These are phyloP conservation scores for Pyrenophora graminea DNA, from an alignment of 2,329 filamentous ascomycete species.

Conservation along the genomic window DNA sequence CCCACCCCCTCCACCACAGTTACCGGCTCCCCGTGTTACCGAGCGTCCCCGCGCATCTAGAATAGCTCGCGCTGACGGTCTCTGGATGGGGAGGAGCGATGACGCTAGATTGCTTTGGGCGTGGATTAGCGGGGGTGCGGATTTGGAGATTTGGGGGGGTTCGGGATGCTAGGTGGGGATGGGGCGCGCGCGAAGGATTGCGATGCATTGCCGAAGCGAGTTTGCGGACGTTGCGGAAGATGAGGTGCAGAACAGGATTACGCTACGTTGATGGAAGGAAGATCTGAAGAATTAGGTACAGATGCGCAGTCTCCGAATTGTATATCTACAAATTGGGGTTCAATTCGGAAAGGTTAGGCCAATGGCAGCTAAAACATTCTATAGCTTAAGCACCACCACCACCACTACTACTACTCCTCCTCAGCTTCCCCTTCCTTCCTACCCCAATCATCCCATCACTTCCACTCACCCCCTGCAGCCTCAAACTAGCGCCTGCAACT, in stretches of 20 bases:
- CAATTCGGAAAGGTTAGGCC: no score
- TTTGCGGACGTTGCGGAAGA: no score
- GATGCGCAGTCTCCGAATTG: no score
- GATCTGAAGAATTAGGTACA: no score
- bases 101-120: slow-evolving; percentile 2
- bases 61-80: not conserved
- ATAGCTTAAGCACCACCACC: no score
- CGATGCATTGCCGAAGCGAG: no score
- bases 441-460: slow-evolving; percentile 21
- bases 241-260: no score
- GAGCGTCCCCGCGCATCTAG: slow-evolving; percentile 4
- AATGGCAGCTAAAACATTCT: no score
- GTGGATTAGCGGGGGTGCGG: not conserved
- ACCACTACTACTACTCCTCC: slow-evolving; percentile 1
- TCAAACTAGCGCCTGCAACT: slow-evolving; percentile 23
- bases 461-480: slow-evolving; percentile 20
- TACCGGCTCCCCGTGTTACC: not conserved
- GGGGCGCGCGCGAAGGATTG: no score
- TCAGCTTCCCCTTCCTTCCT: not conserved
- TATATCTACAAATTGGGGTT: no score
- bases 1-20: not conserved
- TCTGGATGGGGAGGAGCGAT: not conserved
- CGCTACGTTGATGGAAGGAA: no score
- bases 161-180: no score
- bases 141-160: not conserved